These are phyloP conservation scores for Tulasnella sp. DNA, from an alignment of 768 basidiomycete genomes.

Conservation along the genomic window DNA sequence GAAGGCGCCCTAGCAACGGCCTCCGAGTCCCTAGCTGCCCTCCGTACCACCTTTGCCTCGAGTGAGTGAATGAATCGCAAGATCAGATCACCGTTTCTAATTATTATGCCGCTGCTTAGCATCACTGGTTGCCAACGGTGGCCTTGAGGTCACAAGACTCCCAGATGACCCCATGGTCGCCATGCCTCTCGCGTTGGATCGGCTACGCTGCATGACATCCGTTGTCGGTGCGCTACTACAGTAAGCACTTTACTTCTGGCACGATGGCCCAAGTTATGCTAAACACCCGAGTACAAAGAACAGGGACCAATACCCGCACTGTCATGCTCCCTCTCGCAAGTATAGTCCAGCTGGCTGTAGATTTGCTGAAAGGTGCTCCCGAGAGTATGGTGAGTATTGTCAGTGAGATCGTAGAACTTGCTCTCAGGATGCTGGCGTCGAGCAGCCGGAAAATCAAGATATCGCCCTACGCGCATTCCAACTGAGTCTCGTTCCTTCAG, in stretches of 20 bases:
- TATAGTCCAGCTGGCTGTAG: slow-evolving; percentile 35
- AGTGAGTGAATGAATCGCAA: slow-evolving; percentile 37
- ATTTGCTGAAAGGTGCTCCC: slow-evolving; percentile 39
- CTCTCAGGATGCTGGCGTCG: slow-evolving; percentile 22
- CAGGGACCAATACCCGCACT: slow-evolving; percentile 46
- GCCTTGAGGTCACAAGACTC: slow-evolving; percentile 30
- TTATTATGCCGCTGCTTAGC: slow-evolving; percentile 6
- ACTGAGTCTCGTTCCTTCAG: slow-evolving; percentile 45
- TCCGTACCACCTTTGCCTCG: slow-evolving; percentile 58
- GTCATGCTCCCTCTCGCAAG: slow-evolving; percentile 67
- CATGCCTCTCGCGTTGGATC: slow-evolving; percentile 57
- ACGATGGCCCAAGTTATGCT: slow-evolving; percentile 12
- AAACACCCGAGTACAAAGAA: slow-evolving; percentile 17
- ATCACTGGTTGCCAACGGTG: slow-evolving; percentile 21
- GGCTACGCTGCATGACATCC: slow-evolving; percentile 51
- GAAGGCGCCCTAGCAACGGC: slow-evolving; percentile 65
- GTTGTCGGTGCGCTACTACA: slow-evolving; percentile 54
- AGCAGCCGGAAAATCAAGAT: slow-evolving; percentile 37
- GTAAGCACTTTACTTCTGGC: slow-evolving; percentile 37
- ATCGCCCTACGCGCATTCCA: slow-evolving; percentile 53
- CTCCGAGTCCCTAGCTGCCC: slow-evolving; percentile 54
- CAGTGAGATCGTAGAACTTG: slow-evolving; percentile 31
- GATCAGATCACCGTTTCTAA: neutral
- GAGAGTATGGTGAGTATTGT: slow-evolving; percentile 44
- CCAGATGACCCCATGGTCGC: slow-evolving; percentile 47